A percentile compares a stretch with the other conserved stretches of the same genome.
Conservation (phyloP, 306 rosid species). For the Crataegus laevigata region DNA sequence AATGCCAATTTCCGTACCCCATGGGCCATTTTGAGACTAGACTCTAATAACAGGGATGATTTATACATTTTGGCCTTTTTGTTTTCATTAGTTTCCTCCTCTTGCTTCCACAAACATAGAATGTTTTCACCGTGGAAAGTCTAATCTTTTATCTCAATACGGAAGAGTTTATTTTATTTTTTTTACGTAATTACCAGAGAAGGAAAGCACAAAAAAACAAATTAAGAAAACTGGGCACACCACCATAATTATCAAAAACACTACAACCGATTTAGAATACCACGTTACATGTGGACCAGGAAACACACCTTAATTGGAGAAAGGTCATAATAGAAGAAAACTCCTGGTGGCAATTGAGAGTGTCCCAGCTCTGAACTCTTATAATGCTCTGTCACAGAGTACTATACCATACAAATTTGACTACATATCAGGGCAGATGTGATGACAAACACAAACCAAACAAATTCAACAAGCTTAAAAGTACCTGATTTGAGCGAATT, state of each 20-base stretch:
- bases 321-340: conserved; percentile 73
- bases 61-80: neutral
- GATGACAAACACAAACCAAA: conserved; percentile 1
- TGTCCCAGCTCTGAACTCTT: conserved; percentile 51
- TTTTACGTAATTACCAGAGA: neutral
- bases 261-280: neutral
- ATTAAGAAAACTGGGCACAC: neutral
- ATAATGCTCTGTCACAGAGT: conserved; percentile 91
- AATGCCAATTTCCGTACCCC: neutral
- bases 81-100: neutral
- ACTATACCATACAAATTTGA: conserved; percentile 42
- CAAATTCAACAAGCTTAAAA: conserved; percentile 4
- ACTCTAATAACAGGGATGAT: neutral
- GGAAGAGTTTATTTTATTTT: neutral
- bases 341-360: conserved; percentile 49
- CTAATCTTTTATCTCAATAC: neutral
- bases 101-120: neutral
- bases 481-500: conserved; percentile 80
- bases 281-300: neutral
- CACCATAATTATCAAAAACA: neutral
- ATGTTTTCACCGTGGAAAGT: neutral
- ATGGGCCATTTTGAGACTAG: neutral
- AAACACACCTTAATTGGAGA: conserved; percentile 77
- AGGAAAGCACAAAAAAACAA: neutral
- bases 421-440: conserved; percentile 19